Conservation (phyloP, 257 asterid genomes). For the Solanum lycopersicoides region DNA sequence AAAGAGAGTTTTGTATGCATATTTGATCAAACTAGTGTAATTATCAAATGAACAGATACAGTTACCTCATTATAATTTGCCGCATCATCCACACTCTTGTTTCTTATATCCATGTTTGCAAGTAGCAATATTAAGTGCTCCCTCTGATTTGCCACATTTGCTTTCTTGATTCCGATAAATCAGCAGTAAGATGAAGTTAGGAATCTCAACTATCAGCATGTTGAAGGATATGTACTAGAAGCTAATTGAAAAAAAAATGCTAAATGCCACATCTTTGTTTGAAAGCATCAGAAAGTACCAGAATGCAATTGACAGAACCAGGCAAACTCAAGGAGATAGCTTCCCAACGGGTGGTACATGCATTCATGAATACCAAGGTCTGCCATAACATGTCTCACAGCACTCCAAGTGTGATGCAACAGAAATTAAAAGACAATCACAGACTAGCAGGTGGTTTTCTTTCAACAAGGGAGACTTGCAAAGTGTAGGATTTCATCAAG, state of each 20-base stretch:
- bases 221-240: neutral
- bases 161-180: slow-evolving; percentile 58
- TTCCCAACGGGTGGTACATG: neutral
- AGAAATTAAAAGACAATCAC: neutral
- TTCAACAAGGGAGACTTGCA: neutral
- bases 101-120: slow-evolving; percentile 86
- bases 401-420: neutral
- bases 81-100: slow-evolving; percentile 34
- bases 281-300: neutral
- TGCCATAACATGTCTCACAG: neutral
- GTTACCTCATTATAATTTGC: slow-evolving; percentile 40
- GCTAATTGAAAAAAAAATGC: neutral
- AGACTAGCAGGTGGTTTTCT: neutral
- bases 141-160: slow-evolving; percentile 95
- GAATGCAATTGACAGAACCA: neutral
- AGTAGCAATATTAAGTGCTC: slow-evolving; percentile 93
- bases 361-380: neutral
- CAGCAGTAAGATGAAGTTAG: slow-evolving; percentile 9
- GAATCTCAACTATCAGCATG: neutral
- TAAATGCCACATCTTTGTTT: neutral
- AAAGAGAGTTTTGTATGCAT: neutral
- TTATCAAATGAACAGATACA: slow-evolving; percentile 1
- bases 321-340: neutral
- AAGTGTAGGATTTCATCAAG: neutral
- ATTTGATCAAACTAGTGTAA: slow-evolving; percentile 1